A percentile compares a stretch with the other conserved stretches of the same genome.
Evolutionary conservation across 371 early-diverging fungal genomes (phyloP).

Genomic region (Coemansia sp.): DNA sequence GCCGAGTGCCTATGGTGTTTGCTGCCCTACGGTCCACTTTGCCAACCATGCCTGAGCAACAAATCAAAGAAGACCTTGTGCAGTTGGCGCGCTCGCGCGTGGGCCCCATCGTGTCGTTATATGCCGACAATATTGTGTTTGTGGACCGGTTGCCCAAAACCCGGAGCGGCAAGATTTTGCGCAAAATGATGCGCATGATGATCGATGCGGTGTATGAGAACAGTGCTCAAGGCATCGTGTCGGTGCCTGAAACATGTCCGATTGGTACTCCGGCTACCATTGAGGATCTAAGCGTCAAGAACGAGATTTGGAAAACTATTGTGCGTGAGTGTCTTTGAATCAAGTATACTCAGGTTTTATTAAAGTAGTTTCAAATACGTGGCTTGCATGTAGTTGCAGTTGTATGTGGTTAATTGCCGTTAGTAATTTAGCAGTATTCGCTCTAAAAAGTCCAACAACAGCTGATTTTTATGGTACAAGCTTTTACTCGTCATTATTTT

Average conservation of each 20-base stretch:
- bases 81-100: conserved; percentile 62
- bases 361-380: neutral
- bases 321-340: neutral
- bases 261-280: conserved; percentile 75
- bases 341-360: neutral
- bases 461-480: no score
- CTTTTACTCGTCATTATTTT: no score
- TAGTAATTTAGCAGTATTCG: no score
- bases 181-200: conserved; percentile 77
- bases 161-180: conserved; percentile 87
- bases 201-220: conserved; percentile 30
- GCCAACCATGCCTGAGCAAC: conserved; percentile 24
- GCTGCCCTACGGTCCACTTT: conserved; percentile 61
- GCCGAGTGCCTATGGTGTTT: conserved; percentile 67
- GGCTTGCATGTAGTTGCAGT: no score
- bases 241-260: conserved; percentile 26
- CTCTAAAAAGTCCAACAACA: no score
- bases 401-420: no score
- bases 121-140: conserved; percentile 59
- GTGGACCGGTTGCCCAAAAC: conserved; percentile 90
- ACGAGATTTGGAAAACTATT: conserved; percentile 56
- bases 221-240: neutral
- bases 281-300: conserved; percentile 67
- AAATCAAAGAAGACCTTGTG: conserved; percentile 55
- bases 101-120: conserved; percentile 81